Evolutionary conservation across 805 yeast genomes (phyloP).

Genomic region (Nakazawaea pomicola): DNA sequence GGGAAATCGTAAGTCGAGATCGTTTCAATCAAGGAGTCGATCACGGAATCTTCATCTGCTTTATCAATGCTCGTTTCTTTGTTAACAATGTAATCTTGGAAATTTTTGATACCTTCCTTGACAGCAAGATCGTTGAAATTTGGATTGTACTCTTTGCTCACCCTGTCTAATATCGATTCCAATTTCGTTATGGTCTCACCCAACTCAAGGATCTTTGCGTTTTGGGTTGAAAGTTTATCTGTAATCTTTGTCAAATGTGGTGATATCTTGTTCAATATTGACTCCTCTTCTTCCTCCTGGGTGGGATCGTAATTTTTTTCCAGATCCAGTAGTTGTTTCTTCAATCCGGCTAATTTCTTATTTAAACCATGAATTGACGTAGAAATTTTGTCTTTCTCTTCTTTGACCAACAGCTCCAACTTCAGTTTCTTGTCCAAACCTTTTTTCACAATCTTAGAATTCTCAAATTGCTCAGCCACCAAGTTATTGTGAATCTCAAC

Average conservation of each 20-base stretch:
- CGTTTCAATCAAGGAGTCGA: not conserved
- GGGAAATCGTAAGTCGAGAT: not conserved
- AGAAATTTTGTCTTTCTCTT: slow-evolving; percentile 17
- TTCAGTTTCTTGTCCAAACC: slow-evolving; percentile 32
- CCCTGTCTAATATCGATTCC: slow-evolving; percentile 41
- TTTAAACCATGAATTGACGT: slow-evolving; percentile 19
- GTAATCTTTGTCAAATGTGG: slow-evolving; percentile 8
- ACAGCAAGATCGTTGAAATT: slow-evolving; percentile 87
- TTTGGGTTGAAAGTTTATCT: slow-evolving; percentile 13
- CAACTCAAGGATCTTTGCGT: slow-evolving; percentile 9
- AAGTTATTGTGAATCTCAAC: slow-evolving; percentile 40
- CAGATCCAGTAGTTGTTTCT: slow-evolving; percentile 20
- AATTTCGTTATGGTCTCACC: slow-evolving; percentile 25
- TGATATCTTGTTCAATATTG: not conserved
- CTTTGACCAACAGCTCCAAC: slow-evolving; percentile 25
- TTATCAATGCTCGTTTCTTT: slow-evolving; percentile 14
- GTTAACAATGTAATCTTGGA: slow-evolving; percentile 42
- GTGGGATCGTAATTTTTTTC: slow-evolving; percentile 22
- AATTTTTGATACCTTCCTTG: slow-evolving; percentile 58
- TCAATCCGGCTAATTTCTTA: slow-evolving; percentile 26
- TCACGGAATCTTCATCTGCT: slow-evolving; percentile 4
- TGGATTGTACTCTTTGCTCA: slow-evolving; percentile 64
- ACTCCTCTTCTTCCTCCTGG: slow-evolving; percentile 14
- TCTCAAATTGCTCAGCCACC: slow-evolving; percentile 18
- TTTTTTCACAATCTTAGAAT: slow-evolving; percentile 17